phyloP scores from a whole-genome alignment of 2,329 filamentous ascomycete genomes.

The Colletotrichum siamense region DNA sequence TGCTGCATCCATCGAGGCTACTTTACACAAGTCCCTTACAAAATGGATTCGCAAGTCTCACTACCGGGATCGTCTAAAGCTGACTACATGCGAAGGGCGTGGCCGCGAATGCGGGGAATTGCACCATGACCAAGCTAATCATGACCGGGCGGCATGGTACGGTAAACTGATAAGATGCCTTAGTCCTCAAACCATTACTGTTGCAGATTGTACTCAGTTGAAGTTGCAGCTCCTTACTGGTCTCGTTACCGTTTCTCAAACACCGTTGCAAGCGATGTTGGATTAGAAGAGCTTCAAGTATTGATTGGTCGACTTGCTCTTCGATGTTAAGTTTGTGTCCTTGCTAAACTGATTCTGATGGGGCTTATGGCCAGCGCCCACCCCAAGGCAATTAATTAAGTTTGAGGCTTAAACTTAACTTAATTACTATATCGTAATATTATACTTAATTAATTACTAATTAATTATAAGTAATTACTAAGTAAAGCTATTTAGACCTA shows the following conservation, averaged over 20 bases:
- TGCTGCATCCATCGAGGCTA: neutral
- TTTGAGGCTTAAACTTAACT: too few species aligned
- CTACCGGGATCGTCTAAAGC: neutral
- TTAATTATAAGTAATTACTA: too few species aligned
- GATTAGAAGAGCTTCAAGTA: neutral
- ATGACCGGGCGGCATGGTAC: neutral
- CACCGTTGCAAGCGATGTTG: neutral
- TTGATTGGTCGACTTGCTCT: neutral
- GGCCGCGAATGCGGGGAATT: neutral
- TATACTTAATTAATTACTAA: too few species aligned
- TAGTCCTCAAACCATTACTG: neutral
- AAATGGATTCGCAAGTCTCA: neutral
- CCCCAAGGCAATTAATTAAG: too few species aligned
- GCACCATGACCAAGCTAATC: neutral
- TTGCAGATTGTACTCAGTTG: neutral
- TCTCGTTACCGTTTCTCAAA: neutral
- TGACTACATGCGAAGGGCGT: neutral
- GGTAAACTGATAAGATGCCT: neutral
- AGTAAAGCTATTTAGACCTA: too few species aligned
- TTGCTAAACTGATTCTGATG: neutral
- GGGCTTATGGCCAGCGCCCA: too few species aligned
- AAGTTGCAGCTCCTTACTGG: neutral
- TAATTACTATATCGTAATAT: too few species aligned
- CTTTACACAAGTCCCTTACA: neutral
- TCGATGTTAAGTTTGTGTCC: neutral